A percentile compares a stretch with the other conserved stretches of the same genome.
Evolutionary conservation across 2,329 filamentous ascomycete species (phyloP).

Genomic region (Penicillium sp.): DNA sequence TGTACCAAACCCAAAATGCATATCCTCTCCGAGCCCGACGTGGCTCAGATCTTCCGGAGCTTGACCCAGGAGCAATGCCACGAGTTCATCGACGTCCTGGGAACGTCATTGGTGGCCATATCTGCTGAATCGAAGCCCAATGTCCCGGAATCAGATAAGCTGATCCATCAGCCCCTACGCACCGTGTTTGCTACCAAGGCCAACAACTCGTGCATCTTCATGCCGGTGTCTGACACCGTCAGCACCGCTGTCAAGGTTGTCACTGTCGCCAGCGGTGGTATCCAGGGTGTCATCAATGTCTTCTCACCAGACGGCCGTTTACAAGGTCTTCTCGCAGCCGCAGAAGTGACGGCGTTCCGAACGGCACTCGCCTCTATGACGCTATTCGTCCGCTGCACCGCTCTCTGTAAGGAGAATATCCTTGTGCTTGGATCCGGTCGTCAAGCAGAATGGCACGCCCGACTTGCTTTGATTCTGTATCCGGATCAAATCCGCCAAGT

Average conservation of each 20-base stretch:
- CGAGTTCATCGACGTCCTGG: constrained; percentile 37
- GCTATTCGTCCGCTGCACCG: constrained; percentile 53
- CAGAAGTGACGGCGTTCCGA: constrained; percentile 74
- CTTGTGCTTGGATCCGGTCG: constrained; percentile 51
- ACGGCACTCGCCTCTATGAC: constrained; percentile 71
- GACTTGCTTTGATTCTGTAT: constrained; percentile 51
- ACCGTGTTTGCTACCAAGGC: constrained; percentile 40
- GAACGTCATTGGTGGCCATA: constrained; percentile 34
- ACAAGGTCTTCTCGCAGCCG: constrained; percentile 68
- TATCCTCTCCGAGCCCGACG: constrained; percentile 34
- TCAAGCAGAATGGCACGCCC: constrained; percentile 52
- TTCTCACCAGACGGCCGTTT: constrained; percentile 63
- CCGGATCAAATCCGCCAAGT: constrained; percentile 55
- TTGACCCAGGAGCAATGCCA: constrained; percentile 34
- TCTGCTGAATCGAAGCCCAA: constrained; percentile 29
- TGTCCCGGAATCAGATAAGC: constrained; percentile 22
- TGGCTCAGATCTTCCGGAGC: constrained; percentile 33
- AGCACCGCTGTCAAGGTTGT: constrained; percentile 72
- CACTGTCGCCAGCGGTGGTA: constrained; percentile 49
- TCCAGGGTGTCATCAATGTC: constrained; percentile 68
- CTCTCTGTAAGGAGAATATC: constrained; percentile 33
- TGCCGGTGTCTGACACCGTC: constrained; percentile 65
- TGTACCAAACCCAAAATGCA: constrained; percentile 27
- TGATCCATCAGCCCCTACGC: constrained; percentile 46
- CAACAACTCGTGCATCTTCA: constrained; percentile 64